Evolutionary conservation across 2,329 filamentous ascomycete genomes (phyloP).

Genomic region (Arthroderma sp.): DNA sequence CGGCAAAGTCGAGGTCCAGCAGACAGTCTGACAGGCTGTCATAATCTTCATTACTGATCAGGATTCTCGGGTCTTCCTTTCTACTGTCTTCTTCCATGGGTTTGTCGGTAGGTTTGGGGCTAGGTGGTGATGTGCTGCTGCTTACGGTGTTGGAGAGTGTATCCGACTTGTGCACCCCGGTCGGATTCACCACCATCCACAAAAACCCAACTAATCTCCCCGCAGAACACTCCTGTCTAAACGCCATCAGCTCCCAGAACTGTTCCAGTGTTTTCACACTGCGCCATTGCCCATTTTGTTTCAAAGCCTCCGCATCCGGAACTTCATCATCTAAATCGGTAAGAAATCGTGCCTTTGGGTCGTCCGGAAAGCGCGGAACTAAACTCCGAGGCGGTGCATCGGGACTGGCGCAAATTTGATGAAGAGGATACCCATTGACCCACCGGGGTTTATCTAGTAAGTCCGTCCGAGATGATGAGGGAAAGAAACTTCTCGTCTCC

Average conservation of each 20-base stretch:
- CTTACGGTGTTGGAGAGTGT: neutral
- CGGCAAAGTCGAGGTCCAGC: constrained; percentile 31
- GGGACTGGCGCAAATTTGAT: constrained; percentile 56
- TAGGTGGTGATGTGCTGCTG: too few relatives aligned
- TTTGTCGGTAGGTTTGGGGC: neutral
- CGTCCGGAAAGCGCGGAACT: constrained; percentile 84
- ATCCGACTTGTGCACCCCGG: constrained; percentile 22
- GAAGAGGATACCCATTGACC: constrained; percentile 54
- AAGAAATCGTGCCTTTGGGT: constrained; percentile 83
- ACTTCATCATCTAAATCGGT: constrained; percentile 80
- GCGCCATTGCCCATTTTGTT: constrained; percentile 59
- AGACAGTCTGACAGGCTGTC: constrained; percentile 27
- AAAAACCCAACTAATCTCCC: constrained; percentile 87
- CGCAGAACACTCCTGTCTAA: constrained; percentile 86
- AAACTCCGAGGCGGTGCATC: constrained; percentile 68
- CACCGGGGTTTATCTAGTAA: constrained; percentile 31
- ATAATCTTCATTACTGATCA: constrained; percentile 29
- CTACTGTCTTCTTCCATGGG: neutral
- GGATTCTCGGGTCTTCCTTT: constrained; percentile 20
- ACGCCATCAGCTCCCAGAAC: constrained; percentile 99
- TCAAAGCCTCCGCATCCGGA: constrained; percentile 40
- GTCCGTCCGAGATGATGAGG: constrained; percentile 35
- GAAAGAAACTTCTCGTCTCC: constrained; percentile 69
- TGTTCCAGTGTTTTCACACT: constrained; percentile 72
- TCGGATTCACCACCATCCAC: constrained; percentile 71